These are phyloP conservation scores for Aspergillus baeticus DNA, from an alignment of 495 filamentous ascomycete species.

Conservation along the genomic window DNA sequence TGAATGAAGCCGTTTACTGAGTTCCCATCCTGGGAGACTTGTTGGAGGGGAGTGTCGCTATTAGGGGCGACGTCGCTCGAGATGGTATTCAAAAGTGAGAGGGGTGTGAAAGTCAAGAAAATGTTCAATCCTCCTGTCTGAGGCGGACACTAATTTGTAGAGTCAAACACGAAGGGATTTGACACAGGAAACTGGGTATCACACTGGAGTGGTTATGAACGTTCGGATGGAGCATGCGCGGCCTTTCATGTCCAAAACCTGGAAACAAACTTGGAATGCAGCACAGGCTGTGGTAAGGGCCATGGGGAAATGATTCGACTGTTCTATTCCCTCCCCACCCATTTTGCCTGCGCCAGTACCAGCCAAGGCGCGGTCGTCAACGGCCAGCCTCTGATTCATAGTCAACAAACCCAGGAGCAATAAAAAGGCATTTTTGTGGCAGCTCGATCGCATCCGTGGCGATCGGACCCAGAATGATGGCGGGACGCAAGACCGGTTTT, in stretches of 20 bases:
- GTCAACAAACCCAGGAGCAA: no score
- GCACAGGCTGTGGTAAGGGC: background rate
- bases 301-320: background rate
- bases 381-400: no score
- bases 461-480: no score
- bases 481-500: no score
- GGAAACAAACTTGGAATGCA: slow-evolving; percentile 1
- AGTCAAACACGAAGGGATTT: background rate
- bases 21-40: background rate
- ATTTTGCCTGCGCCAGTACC: no score
- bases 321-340: no score
- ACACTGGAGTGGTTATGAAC: background rate
- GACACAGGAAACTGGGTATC: background rate
- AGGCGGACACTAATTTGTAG: background rate
- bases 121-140: background rate
- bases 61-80: background rate
- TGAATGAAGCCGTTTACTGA: background rate
- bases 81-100: background rate
- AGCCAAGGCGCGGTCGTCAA: no score
- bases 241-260: slow-evolving; percentile 4
- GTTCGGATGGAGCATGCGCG: slow-evolving; percentile 3
- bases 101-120: background rate
- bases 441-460: no score
- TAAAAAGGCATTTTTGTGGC: no score
- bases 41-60: no score